phyloP scores from a whole-genome alignment of 1,284 basidiomycete species.

The Earliella scabrosa region DNA sequence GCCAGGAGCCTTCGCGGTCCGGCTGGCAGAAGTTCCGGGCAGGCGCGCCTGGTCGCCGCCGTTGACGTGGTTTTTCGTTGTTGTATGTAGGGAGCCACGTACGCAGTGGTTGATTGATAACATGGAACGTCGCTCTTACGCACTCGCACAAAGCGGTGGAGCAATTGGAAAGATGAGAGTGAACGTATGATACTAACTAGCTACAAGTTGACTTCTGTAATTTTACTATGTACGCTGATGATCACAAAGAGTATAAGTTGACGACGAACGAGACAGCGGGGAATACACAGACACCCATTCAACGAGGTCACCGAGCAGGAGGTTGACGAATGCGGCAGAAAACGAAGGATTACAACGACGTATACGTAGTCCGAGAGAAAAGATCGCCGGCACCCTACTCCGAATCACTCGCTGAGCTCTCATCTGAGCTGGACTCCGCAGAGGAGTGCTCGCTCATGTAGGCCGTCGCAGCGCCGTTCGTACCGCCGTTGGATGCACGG shows the following conservation, averaged over 20 bases:
- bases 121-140: no score
- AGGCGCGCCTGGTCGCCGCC: conserved; percentile 31
- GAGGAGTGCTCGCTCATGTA: conserved; percentile 76
- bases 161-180: conserved; percentile 17
- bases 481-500: conserved; percentile 39
- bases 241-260: conserved; percentile 23
- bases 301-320: conserved; percentile 16
- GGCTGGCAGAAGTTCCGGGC: conserved; percentile 61
- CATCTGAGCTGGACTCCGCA: conserved; percentile 71
- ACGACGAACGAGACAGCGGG: conserved; percentile 4
- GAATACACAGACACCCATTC: conserved; percentile 18
- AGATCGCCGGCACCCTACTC: conserved; percentile 52
- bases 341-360: conserved; percentile 26
- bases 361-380: conserved; percentile 16
- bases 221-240: conserved; percentile 36
- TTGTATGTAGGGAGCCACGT: no score
- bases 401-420: conserved; percentile 80
- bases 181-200: conserved; percentile 40
- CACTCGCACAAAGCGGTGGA: conserved; percentile 6
- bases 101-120: no score
- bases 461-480: conserved; percentile 38
- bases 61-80: no score
- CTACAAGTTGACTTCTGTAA: conserved; percentile 40
- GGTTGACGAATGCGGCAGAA: conserved; percentile 15
- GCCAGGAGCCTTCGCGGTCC: conserved; percentile 34